phyloP scores from a whole-genome alignment of 768 basidiomycete species.

The Chalciporus chontae region DNA sequence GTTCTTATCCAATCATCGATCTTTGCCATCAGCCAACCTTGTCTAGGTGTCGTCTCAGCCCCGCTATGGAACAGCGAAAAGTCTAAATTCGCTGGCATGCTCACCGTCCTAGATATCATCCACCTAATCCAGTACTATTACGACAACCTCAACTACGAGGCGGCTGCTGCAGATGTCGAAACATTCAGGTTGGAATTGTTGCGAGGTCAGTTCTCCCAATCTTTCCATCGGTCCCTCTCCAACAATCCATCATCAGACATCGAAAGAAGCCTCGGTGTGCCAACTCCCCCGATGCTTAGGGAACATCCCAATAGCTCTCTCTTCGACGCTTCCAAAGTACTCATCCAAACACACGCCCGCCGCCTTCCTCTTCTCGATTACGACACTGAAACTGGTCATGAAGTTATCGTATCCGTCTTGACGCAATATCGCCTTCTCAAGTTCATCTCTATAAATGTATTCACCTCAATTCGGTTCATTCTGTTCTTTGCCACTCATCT shows the following conservation, averaged over 20 bases:
- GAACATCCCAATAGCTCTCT: slow-evolving; percentile 88
- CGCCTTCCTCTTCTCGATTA: slow-evolving; percentile 90
- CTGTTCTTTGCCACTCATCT: slow-evolving; percentile 8
- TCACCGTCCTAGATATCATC: slow-evolving; percentile 98
- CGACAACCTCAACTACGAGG: slow-evolving; percentile 74
- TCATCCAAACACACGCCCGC: slow-evolving; percentile 94
- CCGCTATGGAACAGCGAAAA: slow-evolving; percentile 97
- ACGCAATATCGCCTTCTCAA: slow-evolving; percentile 98
- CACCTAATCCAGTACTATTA: slow-evolving; percentile 99
- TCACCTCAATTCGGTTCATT: neutral
- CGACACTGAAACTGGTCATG: slow-evolving; percentile 91
- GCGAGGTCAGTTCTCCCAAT: slow-evolving; percentile 57
- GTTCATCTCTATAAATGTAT: slow-evolving; percentile 95
- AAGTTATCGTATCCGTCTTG: slow-evolving; percentile 92
- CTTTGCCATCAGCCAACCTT: neutral
- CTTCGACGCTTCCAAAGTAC: slow-evolving; percentile 83
- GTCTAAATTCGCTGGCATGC: slow-evolving; percentile 95
- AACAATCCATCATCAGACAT: slow-evolving; percentile 58
- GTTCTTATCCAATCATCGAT: neutral
- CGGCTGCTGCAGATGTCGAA: slow-evolving; percentile 88
- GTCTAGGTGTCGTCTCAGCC: slow-evolving; percentile 90
- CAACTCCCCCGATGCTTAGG: slow-evolving; percentile 82
- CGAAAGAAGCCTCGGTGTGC: slow-evolving; percentile 88
- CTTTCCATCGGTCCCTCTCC: slow-evolving; percentile 6
- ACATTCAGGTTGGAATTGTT: slow-evolving; percentile 85